These are phyloP conservation scores for Aspergillus sp. DNA, from an alignment of 2,329 filamentous ascomycete genomes.

Conservation along the genomic window DNA sequence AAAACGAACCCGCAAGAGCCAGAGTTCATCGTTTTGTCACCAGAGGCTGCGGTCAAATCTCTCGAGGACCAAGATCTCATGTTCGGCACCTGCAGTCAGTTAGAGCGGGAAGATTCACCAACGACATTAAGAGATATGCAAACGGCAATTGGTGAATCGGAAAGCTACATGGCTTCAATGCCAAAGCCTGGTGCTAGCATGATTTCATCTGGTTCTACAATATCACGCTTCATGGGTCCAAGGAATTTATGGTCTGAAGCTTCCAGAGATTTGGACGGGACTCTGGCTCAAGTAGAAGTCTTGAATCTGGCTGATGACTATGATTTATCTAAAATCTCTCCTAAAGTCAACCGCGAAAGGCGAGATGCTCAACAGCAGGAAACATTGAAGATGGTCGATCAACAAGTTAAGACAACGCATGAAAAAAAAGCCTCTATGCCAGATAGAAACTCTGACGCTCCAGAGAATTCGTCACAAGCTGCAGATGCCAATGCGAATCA, in stretches of 20 bases:
- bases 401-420: neutral
- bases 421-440: neutral
- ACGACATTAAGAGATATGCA: slow-evolving; percentile 39
- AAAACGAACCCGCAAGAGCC: slow-evolving; percentile 22
- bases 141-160: slow-evolving; percentile 25
- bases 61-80: slow-evolving; percentile 67
- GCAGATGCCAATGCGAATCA: neutral
- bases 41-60: slow-evolving; percentile 59
- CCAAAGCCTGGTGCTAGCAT: neutral
- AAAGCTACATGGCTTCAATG: slow-evolving; percentile 12
- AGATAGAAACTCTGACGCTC: neutral
- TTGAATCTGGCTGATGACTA: slow-evolving; percentile 51
- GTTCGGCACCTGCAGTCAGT: slow-evolving; percentile 80
- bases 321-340: slow-evolving; percentile 4
- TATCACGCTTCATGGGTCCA: slow-evolving; percentile 21
- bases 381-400: neutral
- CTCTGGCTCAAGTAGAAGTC: slow-evolving; percentile 56
- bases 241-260: slow-evolving; percentile 63
- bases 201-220: slow-evolving; percentile 6
- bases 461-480: neutral
- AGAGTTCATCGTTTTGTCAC: slow-evolving; percentile 60
- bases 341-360: slow-evolving; percentile 3
- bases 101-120: slow-evolving; percentile 66
- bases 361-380: neutral
- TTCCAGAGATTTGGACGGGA: slow-evolving; percentile 59